These are phyloP conservation scores for Aspergillus sclerotialis DNA, from an alignment of 2,329 filamentous ascomycete species.

Conservation along the genomic window DNA sequence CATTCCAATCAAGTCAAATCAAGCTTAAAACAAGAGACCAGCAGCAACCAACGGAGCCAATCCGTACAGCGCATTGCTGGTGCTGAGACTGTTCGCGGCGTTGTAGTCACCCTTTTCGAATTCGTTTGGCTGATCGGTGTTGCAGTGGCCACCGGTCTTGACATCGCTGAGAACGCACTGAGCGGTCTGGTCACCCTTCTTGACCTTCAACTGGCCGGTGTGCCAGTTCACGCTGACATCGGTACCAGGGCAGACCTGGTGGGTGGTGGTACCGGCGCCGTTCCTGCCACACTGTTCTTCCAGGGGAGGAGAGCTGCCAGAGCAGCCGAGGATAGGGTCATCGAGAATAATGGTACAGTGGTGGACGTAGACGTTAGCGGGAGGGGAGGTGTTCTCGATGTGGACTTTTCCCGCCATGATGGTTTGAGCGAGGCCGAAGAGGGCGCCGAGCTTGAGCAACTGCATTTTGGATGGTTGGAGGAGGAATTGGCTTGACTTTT, in stretches of 20 bases:
- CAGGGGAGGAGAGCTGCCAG: slow-evolving; percentile 10
- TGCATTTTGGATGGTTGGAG: not conserved
- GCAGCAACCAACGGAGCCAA: slow-evolving; percentile 5
- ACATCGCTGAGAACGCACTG: slow-evolving; percentile 9
- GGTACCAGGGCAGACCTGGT: slow-evolving; percentile 5
- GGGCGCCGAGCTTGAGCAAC: slow-evolving; percentile 8
- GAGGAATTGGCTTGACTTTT: not conserved
- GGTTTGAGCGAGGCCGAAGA: slow-evolving; percentile 8
- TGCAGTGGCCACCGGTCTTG: slow-evolving; percentile 5
- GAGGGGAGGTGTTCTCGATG: slow-evolving; percentile 9
- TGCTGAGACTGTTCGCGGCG: slow-evolving; percentile 1
- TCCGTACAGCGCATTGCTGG: slow-evolving; percentile 3
- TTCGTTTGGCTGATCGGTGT: slow-evolving; percentile 7
- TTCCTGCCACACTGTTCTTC: slow-evolving; percentile 16
- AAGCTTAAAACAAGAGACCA: slow-evolving; percentile 3
- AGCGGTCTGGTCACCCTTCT: slow-evolving; percentile 4
- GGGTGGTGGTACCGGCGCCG: slow-evolving; percentile 11
- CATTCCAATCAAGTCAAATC: too few relatives aligned
- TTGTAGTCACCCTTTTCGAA: slow-evolving; percentile 5
- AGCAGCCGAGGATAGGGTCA: slow-evolving; percentile 10
- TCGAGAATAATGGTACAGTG: slow-evolving; percentile 12
- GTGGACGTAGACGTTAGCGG: slow-evolving; percentile 7
- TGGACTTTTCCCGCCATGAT: slow-evolving; percentile 7
- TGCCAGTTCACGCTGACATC: slow-evolving; percentile 7
- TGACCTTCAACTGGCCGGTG: slow-evolving; percentile 6